phyloP scores from a whole-genome alignment of 139 green algal species.

The Tetratostichococcus sp. region DNA sequence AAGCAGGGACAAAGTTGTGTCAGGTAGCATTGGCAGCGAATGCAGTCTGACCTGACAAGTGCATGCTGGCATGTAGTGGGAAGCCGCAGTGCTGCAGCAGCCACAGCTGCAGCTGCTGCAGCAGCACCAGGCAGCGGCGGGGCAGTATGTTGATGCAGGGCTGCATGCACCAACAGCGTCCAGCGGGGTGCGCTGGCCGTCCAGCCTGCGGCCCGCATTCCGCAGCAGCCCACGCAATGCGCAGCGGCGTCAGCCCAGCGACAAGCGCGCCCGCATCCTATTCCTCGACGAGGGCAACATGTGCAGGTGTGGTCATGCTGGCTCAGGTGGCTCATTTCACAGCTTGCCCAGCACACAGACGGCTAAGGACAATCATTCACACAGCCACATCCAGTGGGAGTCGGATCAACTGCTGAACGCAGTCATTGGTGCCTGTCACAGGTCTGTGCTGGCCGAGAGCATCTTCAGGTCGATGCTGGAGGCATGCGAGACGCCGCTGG shows the following conservation, averaged over 20 bases:
- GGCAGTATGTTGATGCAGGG: no score
- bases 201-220: neutral
- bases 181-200: neutral
- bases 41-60: no score
- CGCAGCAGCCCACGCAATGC: neutral
- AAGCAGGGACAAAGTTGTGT: no score
- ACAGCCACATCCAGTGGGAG: no score
- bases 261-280: slow-evolving; percentile 16
- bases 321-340: no score
- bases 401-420: no score
- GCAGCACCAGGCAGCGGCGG: neutral
- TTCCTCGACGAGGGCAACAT: slow-evolving; percentile 43
- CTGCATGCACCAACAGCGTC: neutral
- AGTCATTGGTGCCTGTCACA: no score
- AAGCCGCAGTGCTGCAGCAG: no score
- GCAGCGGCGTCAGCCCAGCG: neutral
- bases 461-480: slow-evolving; percentile 28
- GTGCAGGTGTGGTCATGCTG: slow-evolving; percentile 24
- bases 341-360: no score
- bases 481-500: neutral
- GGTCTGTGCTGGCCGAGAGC: slow-evolving; percentile 33
- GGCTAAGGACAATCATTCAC: no score
- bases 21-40: no score
- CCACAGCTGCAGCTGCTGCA: neutral
- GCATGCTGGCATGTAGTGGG: no score